Percentiles rank a stretch among this genome's conserved stretches.
Conservation (phyloP, 345 rosid species). For the Ricinus communis region DNA sequence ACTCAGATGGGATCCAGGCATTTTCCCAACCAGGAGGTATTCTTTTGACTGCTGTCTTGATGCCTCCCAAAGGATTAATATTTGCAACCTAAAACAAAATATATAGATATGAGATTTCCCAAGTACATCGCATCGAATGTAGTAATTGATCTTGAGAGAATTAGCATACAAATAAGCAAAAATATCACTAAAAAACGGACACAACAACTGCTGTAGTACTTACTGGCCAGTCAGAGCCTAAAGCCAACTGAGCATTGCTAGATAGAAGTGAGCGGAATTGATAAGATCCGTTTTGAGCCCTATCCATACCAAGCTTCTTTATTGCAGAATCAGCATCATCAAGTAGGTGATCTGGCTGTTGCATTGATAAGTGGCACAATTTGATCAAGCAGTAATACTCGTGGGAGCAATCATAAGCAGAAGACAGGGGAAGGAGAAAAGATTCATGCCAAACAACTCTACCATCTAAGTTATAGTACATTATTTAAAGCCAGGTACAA, state of each 20-base stretch:
- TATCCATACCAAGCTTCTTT: conserved; percentile 75
- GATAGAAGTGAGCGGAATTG: conserved; percentile 59
- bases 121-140: neutral
- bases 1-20: conserved; percentile 76
- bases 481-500: too few relatives aligned
- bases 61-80: conserved; percentile 64
- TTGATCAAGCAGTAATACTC: neutral
- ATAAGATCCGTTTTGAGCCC: conserved; percentile 65
- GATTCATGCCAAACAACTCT: too few relatives aligned
- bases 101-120: conserved; percentile 1
- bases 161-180: neutral
- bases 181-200: neutral
- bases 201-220: conserved; percentile 18
- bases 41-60: conserved; percentile 72
- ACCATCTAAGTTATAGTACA: too few relatives aligned
- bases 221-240: conserved; percentile 99
- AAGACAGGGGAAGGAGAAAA: neutral
- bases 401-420: too few relatives aligned
- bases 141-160: neutral
- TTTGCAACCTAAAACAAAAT: conserved; percentile 54
- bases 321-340: conserved; percentile 73
- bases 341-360: conserved; percentile 89
- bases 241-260: conserved; percentile 59
- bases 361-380: conserved; percentile 9
- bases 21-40: conserved; percentile 66